Evolutionary conservation across 495 filamentous ascomycete species (phyloP), one percentile per base, ranked within the genome.

Genomic region (Penicillium macrosclerotiorum): DNA sequence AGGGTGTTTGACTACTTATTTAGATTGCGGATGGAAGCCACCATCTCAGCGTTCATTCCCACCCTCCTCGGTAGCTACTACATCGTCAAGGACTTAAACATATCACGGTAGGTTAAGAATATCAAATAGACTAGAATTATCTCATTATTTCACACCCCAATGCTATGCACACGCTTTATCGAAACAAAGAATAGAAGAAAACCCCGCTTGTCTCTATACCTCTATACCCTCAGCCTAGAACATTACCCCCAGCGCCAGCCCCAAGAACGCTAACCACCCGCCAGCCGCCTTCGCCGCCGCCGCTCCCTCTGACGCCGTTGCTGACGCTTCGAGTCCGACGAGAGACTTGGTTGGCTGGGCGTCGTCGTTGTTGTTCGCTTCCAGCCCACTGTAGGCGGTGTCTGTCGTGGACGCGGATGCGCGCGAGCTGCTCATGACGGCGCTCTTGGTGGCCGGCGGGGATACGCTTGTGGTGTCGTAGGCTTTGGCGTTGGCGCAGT

Each of bases 401-500:
- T 22, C 27, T 7, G 36, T 16, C 13, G 35, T 11, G 9, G 37
- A 39, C 0, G 27, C 17, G 1, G 13, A 13, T 40, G 44, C 1
- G 42, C 50, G 4, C 46, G 47, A 19, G 12, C 4, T 19, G 8
- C 9, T 16, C 12, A 22, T 30, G 3, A 14, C 0, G 1, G 42
- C 45, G 0, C 43, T 38, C 45, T 27, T 50, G 1, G 49, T 33
- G 5, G 45, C 29, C 6, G 44, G 16, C 4, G 53, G 44, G 1
- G 44, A 18, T 5, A 55, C 20, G 1, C 27, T 13, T 16, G 41
- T 42, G 7, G 44, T 34, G 26, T 47, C 48, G 42, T 55, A 61
- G 35, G 58, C 58, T 18, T 52, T 55, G 3, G 54, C 58, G n/a
- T 52, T 58, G 16, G 51, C 48, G 31, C 58, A 61, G 8, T 36